Percentiles rank a stretch among this genome's conserved stretches.
Evolutionary conservation across 2,329 filamentous ascomycete genomes (phyloP).

Genomic region (Xylariaceae sp.): DNA sequence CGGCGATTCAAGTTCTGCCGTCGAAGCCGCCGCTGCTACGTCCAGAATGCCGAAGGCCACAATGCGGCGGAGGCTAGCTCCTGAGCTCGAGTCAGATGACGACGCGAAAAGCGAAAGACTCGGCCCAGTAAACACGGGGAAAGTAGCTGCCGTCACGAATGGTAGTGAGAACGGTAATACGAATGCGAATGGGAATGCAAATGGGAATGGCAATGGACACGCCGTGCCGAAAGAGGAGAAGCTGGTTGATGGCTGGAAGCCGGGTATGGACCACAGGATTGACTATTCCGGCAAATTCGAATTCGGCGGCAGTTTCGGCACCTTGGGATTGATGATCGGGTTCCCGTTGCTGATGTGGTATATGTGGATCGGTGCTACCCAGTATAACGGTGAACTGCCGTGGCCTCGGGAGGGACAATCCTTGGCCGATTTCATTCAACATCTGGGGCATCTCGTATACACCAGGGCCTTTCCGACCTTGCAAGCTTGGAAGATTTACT

Average conservation of each 20-base stretch:
- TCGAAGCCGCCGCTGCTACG: slow-evolving; percentile 37
- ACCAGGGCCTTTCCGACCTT: slow-evolving; percentile 77
- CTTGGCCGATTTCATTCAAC: slow-evolving; percentile 64
- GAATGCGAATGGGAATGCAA: slow-evolving; percentile 2
- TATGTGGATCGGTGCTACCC: slow-evolving; percentile 96
- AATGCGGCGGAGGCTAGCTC: slow-evolving; percentile 44
- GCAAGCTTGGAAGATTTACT: slow-evolving; percentile 90
- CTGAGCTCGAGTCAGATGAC: slow-evolving; percentile 47
- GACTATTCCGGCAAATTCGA: slow-evolving; percentile 66
- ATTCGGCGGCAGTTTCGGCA: slow-evolving; percentile 83
- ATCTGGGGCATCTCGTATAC: slow-evolving; percentile 70
- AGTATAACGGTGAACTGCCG: slow-evolving; percentile 83
- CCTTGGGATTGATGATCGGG: slow-evolving; percentile 78
- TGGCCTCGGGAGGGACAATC: slow-evolving; percentile 61
- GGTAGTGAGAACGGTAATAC: slow-evolving; percentile 18
- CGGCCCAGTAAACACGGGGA: slow-evolving; percentile 29
- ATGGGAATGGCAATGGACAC: slow-evolving; percentile 28
- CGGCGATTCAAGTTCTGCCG: slow-evolving; percentile 46
- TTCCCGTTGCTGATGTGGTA: slow-evolving; percentile 98
- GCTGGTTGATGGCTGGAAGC: slow-evolving; percentile 54
- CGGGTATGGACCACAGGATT: slow-evolving; percentile 57
- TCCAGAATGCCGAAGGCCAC: slow-evolving; percentile 32
- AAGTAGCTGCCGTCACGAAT: slow-evolving; percentile 23
- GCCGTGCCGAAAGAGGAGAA: slow-evolving; percentile 27
- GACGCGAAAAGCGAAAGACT: slow-evolving; percentile 31